These are phyloP conservation scores for Neurospora crassa DNA, from an alignment of 2,329 filamentous ascomycete species.

Conservation along the genomic window DNA sequence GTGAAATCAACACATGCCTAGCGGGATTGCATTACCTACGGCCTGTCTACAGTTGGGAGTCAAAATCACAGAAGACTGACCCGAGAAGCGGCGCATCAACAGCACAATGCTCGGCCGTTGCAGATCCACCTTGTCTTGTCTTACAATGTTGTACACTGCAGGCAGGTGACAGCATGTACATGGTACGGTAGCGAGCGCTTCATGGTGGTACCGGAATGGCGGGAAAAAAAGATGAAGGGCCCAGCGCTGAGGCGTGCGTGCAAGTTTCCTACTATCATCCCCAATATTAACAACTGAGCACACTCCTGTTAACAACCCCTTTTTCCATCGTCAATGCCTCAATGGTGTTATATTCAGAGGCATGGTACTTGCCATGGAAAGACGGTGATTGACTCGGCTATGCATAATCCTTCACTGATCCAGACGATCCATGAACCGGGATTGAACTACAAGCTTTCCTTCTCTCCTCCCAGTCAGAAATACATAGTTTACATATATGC, in stretches of 20 bases:
- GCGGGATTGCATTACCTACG: background rate
- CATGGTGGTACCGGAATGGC: background rate
- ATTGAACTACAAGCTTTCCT: background rate
- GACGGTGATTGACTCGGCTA: background rate
- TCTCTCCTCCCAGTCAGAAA: background rate
- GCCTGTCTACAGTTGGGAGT: background rate
- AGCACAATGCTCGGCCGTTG: background rate
- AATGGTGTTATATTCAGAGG: background rate
- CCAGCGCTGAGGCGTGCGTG: background rate
- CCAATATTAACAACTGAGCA: background rate
- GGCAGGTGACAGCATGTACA: background rate
- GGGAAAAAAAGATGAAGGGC: background rate
- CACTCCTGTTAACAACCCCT: background rate
- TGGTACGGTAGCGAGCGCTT: background rate
- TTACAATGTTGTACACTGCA: background rate
- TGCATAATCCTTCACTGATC: background rate
- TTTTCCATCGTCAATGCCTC: background rate
- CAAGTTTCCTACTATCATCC: background rate
- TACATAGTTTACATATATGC: background rate
- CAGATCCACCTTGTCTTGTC: background rate
- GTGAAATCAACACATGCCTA: background rate
- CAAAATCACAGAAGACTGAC: background rate
- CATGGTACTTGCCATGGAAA: background rate
- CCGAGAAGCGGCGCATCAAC: background rate
- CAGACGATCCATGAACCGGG: background rate